Evolutionary conservation across 2,329 filamentous ascomycete genomes (phyloP).

Genomic region (Aspergillus pseudotamarii): DNA sequence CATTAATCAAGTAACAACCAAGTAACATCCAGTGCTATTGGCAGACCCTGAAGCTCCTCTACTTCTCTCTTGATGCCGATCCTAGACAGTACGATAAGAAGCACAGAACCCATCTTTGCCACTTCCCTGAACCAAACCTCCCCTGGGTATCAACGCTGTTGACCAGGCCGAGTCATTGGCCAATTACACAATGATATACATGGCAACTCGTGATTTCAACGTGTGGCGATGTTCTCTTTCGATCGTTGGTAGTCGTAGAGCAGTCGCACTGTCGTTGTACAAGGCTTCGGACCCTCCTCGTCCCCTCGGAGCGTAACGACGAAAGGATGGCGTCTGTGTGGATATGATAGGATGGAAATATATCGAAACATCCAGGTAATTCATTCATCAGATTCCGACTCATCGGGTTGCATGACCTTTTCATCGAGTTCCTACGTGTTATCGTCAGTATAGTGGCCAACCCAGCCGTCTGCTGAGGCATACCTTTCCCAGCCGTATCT

Average conservation of each 20-base stretch:
- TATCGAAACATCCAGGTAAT: background rate
- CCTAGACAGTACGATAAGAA: background rate
- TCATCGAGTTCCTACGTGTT: constrained; percentile 49
- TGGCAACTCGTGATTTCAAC: background rate
- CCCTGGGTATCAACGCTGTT: background rate
- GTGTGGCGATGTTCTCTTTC: background rate
- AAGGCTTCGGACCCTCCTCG: background rate
- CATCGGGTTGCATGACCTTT: constrained; percentile 51
- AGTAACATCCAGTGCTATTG: too few relatives aligned
- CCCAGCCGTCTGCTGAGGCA: background rate
- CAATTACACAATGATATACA: background rate
- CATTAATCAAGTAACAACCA: background rate
- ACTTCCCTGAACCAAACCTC: background rate
- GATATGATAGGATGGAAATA: background rate
- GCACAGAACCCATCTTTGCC: background rate
- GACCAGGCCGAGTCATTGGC: background rate
- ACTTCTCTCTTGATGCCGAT: background rate
- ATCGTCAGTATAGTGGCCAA: constrained; percentile 1
- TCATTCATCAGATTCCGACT: constrained; percentile 46
- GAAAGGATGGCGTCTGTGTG: background rate
- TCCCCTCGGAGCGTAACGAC: background rate
- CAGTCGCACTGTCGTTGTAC: background rate
- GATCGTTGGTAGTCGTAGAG: background rate
- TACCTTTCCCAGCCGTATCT: constrained; percentile 46
- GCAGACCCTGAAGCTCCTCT: background rate